A percentile compares a stretch with the other conserved stretches of the same genome.
These are phyloP conservation scores for Anthracocystis walkeri DNA, from an alignment of 1,284 basidiomycete species.

Conservation along the genomic window DNA sequence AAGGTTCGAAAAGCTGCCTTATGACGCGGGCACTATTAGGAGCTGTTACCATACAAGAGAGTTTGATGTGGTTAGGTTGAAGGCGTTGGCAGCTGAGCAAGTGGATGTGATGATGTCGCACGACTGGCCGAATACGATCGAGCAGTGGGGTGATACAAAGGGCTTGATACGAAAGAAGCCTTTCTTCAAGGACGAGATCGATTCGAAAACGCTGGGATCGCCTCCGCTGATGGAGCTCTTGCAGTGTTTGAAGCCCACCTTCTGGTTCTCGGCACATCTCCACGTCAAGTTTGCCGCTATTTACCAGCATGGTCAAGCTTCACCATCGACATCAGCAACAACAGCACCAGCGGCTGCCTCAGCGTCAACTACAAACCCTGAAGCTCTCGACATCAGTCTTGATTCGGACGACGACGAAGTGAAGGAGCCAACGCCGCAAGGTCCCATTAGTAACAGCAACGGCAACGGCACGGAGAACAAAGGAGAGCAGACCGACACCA, in stretches of 20 bases:
- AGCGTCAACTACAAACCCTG: slow-evolving; percentile 35
- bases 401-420: slow-evolving; percentile 38
- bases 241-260: slow-evolving; percentile 79
- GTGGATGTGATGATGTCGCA: slow-evolving; percentile 88
- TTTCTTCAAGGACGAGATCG: slow-evolving; percentile 80
- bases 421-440: background rate
- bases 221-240: slow-evolving; percentile 87
- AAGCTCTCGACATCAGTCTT: slow-evolving; percentile 50
- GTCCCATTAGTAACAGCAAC: background rate
- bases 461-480: background rate
- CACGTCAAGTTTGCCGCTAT: slow-evolving; percentile 77
- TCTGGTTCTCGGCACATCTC: slow-evolving; percentile 96
- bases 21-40: slow-evolving; percentile 77
- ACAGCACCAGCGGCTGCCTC: background rate
- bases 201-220: slow-evolving; percentile 81
- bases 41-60: slow-evolving; percentile 92
- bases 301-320: slow-evolving; percentile 19
- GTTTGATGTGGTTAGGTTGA: slow-evolving; percentile 83
- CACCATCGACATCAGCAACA: slow-evolving; percentile 4
- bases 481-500: background rate
- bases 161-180: slow-evolving; percentile 81
- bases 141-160: slow-evolving; percentile 80
- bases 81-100: slow-evolving; percentile 74
- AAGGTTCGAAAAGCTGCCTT: slow-evolving; percentile 76
- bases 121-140: slow-evolving; percentile 93